Conservation (phyloP, 208 protist species). For the Tritrichomonas foetus region DNA sequence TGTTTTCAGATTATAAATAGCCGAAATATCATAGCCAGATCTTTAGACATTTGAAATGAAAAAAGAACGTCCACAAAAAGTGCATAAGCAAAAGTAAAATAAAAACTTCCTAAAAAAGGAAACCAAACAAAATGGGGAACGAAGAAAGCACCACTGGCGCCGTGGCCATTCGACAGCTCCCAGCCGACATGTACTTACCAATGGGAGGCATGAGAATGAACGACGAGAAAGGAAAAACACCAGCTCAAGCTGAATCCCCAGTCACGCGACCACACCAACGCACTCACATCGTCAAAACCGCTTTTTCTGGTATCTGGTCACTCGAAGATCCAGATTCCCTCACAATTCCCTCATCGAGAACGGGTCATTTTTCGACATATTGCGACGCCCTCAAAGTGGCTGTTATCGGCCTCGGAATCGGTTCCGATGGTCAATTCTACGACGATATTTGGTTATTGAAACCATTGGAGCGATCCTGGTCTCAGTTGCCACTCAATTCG, state of each 20-base stretch:
- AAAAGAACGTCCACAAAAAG: too few relatives aligned
- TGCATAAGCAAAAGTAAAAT: too few relatives aligned
- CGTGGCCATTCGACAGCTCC: neutral
- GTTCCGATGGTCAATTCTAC: neutral
- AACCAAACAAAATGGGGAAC: neutral
- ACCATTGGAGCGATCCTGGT: neutral
- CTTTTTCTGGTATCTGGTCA: neutral
- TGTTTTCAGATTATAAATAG: too few relatives aligned
- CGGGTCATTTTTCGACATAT: neutral
- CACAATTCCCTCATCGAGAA: neutral
- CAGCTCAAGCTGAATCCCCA: neutral
- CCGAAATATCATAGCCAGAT: too few relatives aligned
- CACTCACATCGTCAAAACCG: neutral
- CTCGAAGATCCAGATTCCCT: too few relatives aligned
- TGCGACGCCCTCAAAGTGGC: neutral
- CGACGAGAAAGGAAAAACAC: neutral
- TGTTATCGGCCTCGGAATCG: neutral
- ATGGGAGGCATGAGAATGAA: neutral
- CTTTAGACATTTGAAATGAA: too few relatives aligned
- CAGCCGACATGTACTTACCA: neutral
- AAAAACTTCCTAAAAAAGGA: too few relatives aligned
- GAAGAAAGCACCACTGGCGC: neutral
- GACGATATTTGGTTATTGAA: constrained; percentile 28
- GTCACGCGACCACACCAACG: neutral
- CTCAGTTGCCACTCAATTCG: neutral